Percentiles rank a stretch among this genome's conserved stretches.
Evolutionary conservation across 208 protist species (phyloP).

Genomic region (Leishmania gerbilli): DNA sequence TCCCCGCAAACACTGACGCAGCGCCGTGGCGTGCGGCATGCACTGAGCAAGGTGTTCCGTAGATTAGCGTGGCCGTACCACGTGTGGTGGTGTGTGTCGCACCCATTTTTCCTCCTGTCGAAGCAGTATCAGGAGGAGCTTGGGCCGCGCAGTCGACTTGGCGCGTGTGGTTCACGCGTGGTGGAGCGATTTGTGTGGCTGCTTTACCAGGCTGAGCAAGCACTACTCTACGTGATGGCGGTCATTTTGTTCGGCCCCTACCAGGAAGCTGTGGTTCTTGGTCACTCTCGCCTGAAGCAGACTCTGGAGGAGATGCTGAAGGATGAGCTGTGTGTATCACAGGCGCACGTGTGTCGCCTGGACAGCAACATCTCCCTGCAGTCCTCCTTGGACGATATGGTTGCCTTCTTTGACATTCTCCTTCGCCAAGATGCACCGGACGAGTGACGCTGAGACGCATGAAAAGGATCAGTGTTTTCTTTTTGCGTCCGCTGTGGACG

Average conservation of each 20-base stretch:
- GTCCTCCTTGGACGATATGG: slow-evolving; percentile 47
- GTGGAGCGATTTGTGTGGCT: slow-evolving; percentile 28
- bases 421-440: slow-evolving; percentile 12
- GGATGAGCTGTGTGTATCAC: slow-evolving; percentile 54
- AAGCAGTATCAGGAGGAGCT: slow-evolving; percentile 52
- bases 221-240: slow-evolving; percentile 62
- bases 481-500: not conserved
- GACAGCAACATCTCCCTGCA: slow-evolving; percentile 63
- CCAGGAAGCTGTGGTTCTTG: slow-evolving; percentile 47
- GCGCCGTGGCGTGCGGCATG: not conserved
- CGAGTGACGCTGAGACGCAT: not conserved
- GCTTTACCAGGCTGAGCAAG: slow-evolving; percentile 38
- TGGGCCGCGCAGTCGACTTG: slow-evolving; percentile 6
- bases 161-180: not conserved
- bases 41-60: not conserved
- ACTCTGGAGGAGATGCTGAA: slow-evolving; percentile 43
- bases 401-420: slow-evolving; percentile 64
- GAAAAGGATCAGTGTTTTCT: not conserved
- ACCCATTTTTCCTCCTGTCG: slow-evolving; percentile 45
- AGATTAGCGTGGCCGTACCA: slow-evolving; percentile 22
- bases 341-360: slow-evolving; percentile 57
- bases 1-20: slow-evolving; percentile 10
- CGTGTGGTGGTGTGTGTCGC: slow-evolving; percentile 24
- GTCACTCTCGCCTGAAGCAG: slow-evolving; percentile 34
- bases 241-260: slow-evolving; percentile 74